A percentile compares a stretch with the other conserved stretches of the same genome.
Evolutionary conservation across 2,329 filamentous ascomycete species (phyloP).

Genomic region (Apiospora malaysiana): DNA sequence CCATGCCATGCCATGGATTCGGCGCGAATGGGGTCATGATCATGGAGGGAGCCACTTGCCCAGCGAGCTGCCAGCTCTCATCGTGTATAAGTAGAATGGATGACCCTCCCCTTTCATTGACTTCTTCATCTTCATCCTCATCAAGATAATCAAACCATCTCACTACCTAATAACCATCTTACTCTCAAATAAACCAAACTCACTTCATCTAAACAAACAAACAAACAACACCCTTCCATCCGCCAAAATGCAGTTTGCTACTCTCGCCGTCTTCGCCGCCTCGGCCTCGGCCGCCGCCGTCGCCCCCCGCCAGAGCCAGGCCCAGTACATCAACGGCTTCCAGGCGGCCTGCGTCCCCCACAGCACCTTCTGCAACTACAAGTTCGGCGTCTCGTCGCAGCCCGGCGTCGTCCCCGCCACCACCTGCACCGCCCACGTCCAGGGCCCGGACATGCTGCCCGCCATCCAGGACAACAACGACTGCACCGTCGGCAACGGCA

Average conservation of each 20-base stretch:
- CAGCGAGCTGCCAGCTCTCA: background rate
- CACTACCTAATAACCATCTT: background rate
- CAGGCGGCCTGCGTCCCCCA: constrained; percentile 21
- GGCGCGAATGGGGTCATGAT: background rate
- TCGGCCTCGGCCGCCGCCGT: constrained; percentile 8
- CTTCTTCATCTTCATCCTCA: background rate
- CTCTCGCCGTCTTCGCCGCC: constrained; percentile 8
- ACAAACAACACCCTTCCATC: background rate
- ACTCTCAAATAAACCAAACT: background rate
- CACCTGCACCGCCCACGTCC: background rate
- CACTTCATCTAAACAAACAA: background rate
- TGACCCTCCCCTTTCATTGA: background rate
- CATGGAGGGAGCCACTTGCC: background rate
- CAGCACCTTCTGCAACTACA: constrained; percentile 20
- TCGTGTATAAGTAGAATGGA: constrained; percentile 4
- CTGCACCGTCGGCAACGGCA: constrained; percentile 1
- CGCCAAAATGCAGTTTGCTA: background rate
- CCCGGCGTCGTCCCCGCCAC: background rate
- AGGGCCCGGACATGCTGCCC: constrained; percentile 21
- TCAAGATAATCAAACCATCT: background rate
- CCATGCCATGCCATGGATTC: background rate
- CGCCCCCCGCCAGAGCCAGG: constrained; percentile 22
- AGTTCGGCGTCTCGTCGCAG: constrained; percentile 1
- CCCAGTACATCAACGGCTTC: constrained; percentile 20
- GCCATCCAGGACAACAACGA: background rate